Base-by-base conservation (phyloP, 2,329 filamentous ascomycete species). In the Claviceps sp. region DNA sequence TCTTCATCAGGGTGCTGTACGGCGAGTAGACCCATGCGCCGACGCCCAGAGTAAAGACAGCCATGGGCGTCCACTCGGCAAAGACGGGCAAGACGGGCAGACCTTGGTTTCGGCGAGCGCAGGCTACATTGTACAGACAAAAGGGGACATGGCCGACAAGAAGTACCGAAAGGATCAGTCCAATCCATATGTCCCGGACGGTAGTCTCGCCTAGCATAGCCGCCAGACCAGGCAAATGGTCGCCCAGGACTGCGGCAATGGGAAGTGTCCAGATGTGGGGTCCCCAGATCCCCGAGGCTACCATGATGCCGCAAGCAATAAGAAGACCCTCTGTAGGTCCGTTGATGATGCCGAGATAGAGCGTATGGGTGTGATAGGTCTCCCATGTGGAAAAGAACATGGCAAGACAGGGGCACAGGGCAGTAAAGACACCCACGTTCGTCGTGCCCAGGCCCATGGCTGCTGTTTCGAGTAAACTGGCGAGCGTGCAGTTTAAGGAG, bases 321-420 rank as follows among this genome's bases (percentile, higher is more conserved):
- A 97, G 82, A 38, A 98, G 74, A 19, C 93, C 93, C 73, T 98
- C 93, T 38, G 93, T 98, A 2, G 93, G 93, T 1, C 93, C 93
- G 67, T 98, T 98, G 78, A 98, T 86, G 66, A 91, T 89, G 52
- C 93, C 93, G 13, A 98, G 81, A 68, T 95, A 98, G 5, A 98
- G 74, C 0, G 93, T 97, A 68, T 98, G 93, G 5, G 93, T 96
- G 70, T 98, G 93, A 68, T 96, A 98, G 1, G 93, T 98, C 71
- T 98, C 93, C 93, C 93, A 98, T 2, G 93, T 98, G 3, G 91
- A 96, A 72, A 98, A 96, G 75, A 95, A 98, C 93, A 98, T 98
- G 55, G 93, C 88, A 45, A 98, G 73, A 60, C 89, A 94, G 1
- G 93, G 93, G 55, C 91, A 82, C 44, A 98, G 74, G 1, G 90